A percentile compares a stretch with the other conserved stretches of the same genome.
These are phyloP conservation scores for Arthrobotrys sinensis DNA, from an alignment of 2,329 filamentous ascomycete genomes.

Conservation along the genomic window DNA sequence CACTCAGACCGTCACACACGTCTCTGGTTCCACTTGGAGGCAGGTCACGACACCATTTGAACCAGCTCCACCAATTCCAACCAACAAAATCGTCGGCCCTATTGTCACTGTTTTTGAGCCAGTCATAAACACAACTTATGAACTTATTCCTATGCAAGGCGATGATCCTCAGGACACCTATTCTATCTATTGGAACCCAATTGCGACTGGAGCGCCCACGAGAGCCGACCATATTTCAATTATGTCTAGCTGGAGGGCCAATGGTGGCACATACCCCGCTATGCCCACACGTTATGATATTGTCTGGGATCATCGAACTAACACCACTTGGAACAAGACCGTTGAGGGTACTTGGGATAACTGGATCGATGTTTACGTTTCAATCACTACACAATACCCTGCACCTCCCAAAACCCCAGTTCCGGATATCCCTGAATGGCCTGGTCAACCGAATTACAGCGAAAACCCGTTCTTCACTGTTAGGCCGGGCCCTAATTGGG, in stretches of 20 bases:
- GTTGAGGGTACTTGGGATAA: conserved; percentile 31
- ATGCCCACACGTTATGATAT: conserved; percentile 25
- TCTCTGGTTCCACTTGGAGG: conserved; percentile 28
- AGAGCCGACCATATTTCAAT: conserved; percentile 31
- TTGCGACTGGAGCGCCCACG: conserved; percentile 35
- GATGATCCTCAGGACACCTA: conserved; percentile 9
- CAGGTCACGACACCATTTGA: background rate
- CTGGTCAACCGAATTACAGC: background rate
- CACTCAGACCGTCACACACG: conserved; percentile 34
- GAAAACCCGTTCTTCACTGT: background rate
- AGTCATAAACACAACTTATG: conserved; percentile 34
- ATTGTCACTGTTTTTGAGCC: conserved; percentile 31
- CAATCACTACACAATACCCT: conserved; percentile 36
- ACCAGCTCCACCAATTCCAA: background rate
- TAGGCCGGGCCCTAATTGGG: conserved; percentile 4
- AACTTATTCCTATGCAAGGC: conserved; percentile 21
- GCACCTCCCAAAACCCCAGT: conserved; percentile 19
- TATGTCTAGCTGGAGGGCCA: conserved; percentile 27
- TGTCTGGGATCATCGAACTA: conserved; percentile 48
- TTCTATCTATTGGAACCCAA: conserved; percentile 20
- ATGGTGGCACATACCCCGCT: background rate
- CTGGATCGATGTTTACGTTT: conserved; percentile 24
- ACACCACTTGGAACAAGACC: conserved; percentile 51
- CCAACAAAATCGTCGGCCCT: conserved; percentile 5
- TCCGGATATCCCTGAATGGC: conserved; percentile 18